Base-by-base conservation (phyloP, 2,329 filamentous ascomycete genomes). In the Epichloe glyceriae region DNA sequence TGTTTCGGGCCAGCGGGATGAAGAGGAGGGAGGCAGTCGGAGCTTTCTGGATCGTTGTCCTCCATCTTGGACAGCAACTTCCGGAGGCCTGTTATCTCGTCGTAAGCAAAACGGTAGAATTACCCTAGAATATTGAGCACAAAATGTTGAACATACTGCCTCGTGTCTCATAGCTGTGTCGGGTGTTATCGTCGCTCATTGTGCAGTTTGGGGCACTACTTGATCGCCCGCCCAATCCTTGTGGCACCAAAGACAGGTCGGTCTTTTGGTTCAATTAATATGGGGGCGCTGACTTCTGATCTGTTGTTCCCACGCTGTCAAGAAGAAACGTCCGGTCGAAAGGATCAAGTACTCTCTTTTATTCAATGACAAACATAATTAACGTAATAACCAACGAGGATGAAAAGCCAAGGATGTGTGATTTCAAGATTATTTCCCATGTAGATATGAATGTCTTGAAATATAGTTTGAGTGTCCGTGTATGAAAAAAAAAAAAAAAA, bases 201-300 rank as follows among this genome's bases (percentile, higher is more conserved):
- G 48, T 50, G 49, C 40, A 43, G 26, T 41, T 20, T 41, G 20
- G 38, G 37, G 38, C 46, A 48, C 46, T 40, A 41, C 22, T 41
- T 5, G 20, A 48, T 48, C 26, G 19, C 10, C 37, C n/a, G 46
- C n/a, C 46, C 26, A 41, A 48, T 48, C 38, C 12, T 41, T 41
- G 46, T 41, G 46, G 11, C 38, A 48, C 46, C 38, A 20, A 33
- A 30, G 15, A 35, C 30, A n/a, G 26, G 26, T 34, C 7, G 39
- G 17, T 22, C 7, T 8, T 30, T 30, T 10, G 26, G 3, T 30
- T 30, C 3, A 30, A 30, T 30, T 3, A 10, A 30, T 26, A 8
- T 0, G 26, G 22, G 22, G 22, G 22, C 22, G 26, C 26, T 26
- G 26, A 26, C 26, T 26, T 26, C 7, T 26, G 7, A 26, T 26